These are phyloP conservation scores for Chaetoceros tenuissimus DNA, from an alignment of 108 stramenopile species.

Conservation along the genomic window DNA sequence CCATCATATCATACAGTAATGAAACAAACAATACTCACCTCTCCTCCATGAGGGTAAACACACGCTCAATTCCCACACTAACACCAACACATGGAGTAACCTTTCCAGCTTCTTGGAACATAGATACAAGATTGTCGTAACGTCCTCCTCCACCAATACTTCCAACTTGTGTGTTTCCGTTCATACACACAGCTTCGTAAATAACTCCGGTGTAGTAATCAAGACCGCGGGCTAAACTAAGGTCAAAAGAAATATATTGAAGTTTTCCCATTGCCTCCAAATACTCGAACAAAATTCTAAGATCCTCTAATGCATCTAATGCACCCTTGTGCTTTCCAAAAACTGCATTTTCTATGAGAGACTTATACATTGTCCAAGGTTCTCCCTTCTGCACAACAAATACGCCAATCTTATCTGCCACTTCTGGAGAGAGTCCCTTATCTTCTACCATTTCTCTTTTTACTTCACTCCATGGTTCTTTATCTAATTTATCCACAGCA, in stretches of 20 bases:
- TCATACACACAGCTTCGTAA: constrained; percentile 86
- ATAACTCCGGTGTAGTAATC: constrained; percentile 95
- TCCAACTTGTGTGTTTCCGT: constrained; percentile 68
- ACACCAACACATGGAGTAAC: constrained; percentile 88
- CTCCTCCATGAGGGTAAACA: constrained; percentile 88
- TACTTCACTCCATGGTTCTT: constrained; percentile 81
- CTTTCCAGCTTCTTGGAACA: constrained; percentile 79
- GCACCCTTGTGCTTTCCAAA: constrained; percentile 73
- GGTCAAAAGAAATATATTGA: constrained; percentile 61
- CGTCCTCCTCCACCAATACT: constrained; percentile 90
- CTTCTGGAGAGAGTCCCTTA: constrained; percentile 70
- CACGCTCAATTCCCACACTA: constrained; percentile 87
- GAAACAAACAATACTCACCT: constrained; percentile 19
- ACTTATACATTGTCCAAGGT: constrained; percentile 61
- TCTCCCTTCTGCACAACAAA: constrained; percentile 68
- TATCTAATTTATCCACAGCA: constrained; percentile 92
- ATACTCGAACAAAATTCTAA: constrained; percentile 80
- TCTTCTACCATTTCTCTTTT: constrained; percentile 76
- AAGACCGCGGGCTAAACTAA: constrained; percentile 84
- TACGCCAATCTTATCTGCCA: constrained; percentile 78
- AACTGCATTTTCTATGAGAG: constrained; percentile 35
- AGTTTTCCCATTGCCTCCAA: constrained; percentile 82
- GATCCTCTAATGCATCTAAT: constrained; percentile 72
- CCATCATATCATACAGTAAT: not conserved
- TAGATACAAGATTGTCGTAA: constrained; percentile 89